A percentile compares a stretch with the other conserved stretches of the same genome.
phyloP scores from a whole-genome alignment of 1,284 basidiomycete species.

The Melampsora larici-populina region DNA sequence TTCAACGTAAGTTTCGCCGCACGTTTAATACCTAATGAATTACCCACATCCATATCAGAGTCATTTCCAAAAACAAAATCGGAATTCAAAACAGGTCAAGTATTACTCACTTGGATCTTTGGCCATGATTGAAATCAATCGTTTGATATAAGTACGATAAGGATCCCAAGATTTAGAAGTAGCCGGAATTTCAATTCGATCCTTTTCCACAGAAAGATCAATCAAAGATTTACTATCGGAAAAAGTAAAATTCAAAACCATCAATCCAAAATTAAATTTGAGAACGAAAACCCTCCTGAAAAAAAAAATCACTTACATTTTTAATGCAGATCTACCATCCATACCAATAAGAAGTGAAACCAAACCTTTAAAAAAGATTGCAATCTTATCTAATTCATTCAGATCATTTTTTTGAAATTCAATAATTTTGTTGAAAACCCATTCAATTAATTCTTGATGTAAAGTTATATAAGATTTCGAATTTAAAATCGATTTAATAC shows the following conservation, averaged over 20 bases:
- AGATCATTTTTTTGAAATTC: slow-evolving; percentile 46
- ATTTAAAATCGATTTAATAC: slow-evolving; percentile 48
- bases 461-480: slow-evolving; percentile 47
- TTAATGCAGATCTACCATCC: slow-evolving; percentile 48
- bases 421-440: slow-evolving; percentile 48
- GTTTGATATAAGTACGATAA: slow-evolving; percentile 50
- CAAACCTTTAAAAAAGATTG: slow-evolving; percentile 50
- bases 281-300: neutral
- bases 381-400: slow-evolving; percentile 44
- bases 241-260: neutral
- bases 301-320: slow-evolving; percentile 45
- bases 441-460: slow-evolving; percentile 49
- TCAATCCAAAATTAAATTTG: neutral
- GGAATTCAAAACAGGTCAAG: neutral
- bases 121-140: slow-evolving; percentile 49
- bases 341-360: slow-evolving; percentile 49
- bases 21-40: slow-evolving; percentile 34
- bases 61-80: neutral
- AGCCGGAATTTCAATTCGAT: slow-evolving; percentile 47
- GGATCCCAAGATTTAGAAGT: slow-evolving; percentile 50
- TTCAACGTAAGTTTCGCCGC: slow-evolving; percentile 39
- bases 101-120: slow-evolving; percentile 45
- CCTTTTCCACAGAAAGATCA: slow-evolving; percentile 47
- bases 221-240: slow-evolving; percentile 47
- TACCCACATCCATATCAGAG: neutral